Percentiles rank a stretch among this genome's conserved stretches.
Evolutionary conservation across 2,329 filamentous ascomycete genomes (phyloP).

Genomic region (Cordyceps cateniannulata): DNA sequence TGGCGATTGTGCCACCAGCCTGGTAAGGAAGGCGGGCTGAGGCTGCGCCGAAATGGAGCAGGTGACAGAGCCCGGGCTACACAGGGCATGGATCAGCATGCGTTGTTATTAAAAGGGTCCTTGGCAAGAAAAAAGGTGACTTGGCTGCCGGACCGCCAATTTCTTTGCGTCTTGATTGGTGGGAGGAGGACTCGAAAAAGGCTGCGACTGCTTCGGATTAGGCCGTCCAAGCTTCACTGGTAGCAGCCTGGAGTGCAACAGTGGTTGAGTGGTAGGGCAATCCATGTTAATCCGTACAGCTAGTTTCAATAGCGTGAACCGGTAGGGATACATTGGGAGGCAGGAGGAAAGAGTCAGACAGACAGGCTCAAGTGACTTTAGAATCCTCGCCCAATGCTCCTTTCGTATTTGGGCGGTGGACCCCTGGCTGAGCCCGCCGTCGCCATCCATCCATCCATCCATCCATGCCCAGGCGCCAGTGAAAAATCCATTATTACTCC

Average conservation of each 20-base stretch:
- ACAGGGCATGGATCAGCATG: too few species aligned
- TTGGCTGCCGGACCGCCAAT: too few species aligned
- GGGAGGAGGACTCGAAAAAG: too few species aligned
- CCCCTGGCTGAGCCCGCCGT: background rate
- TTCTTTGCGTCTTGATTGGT: too few species aligned
- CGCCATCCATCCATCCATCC: background rate
- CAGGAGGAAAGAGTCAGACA: too few species aligned
- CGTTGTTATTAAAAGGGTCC: too few species aligned
- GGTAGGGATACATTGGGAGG: background rate
- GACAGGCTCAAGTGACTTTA: background rate
- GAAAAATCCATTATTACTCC: background rate
- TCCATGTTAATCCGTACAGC: background rate
- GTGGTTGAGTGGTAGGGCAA: too few species aligned
- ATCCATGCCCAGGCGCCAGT: background rate
- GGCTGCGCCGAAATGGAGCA: background rate
- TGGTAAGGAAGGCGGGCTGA: background rate
- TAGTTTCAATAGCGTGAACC: background rate
- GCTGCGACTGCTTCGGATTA: too few species aligned
- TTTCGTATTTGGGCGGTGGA: constrained; percentile 16
- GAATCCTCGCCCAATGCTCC: constrained; percentile 14
- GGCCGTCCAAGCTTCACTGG: too few species aligned
- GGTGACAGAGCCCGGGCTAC: background rate
- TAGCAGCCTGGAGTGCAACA: too few species aligned
- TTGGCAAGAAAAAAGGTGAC: too few species aligned
- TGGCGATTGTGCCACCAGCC: too few species aligned